Evolutionary conservation across 768 basidiomycete species (phyloP), one percentile per base, ranked within the genome.

Genomic region (Xerocomellus amylosporus): DNA sequence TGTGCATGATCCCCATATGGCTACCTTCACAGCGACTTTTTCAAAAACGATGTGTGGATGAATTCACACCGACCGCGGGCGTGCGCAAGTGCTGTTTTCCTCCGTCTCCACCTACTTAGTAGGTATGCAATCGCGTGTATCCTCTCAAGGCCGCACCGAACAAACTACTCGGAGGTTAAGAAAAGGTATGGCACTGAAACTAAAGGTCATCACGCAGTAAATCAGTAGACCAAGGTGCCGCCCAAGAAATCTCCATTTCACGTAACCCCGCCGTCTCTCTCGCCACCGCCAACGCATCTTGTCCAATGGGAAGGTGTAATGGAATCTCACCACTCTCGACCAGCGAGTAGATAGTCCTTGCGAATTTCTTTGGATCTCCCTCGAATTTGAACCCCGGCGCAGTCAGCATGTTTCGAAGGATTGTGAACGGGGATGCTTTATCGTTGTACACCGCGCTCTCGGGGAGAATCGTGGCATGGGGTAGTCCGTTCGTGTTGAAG

Each of bases 351-450:
- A 64, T 26, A 2, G 49, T 30, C 46, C 31, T 44, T 41, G 43
- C 39, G 12, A 60, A 53, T 19, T 64, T 61, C 28, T 42, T 8
- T 2, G 59, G 24, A 26, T 64, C 63, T 28, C 59, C 63, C 8
- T 44, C 48, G 19, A 58, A 46, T 2, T 3, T 46, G 19, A 41
- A 42, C 14, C 47, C 53, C 0, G 34, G 43, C 5, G 37, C 17
- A 6, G 30, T 17, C 52, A 60, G 2, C 10, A 30, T 17, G 4
- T 22, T 26, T 15, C 56, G 49, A 5, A 54, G 12, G 3, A 4
- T 2, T 4, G 45, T 34, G 8, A 56, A 37, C 20, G 13, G 30
- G 13, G 38, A 58, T 13, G 53, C 13, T 14, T 19, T 8, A n/a
- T 56, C 51, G 7, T 22, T 14, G 43, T 64, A 64, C 14, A 28